Conservation (phyloP, 108 stramenopile genomes). For the Nannochloropsis granulata region DNA sequence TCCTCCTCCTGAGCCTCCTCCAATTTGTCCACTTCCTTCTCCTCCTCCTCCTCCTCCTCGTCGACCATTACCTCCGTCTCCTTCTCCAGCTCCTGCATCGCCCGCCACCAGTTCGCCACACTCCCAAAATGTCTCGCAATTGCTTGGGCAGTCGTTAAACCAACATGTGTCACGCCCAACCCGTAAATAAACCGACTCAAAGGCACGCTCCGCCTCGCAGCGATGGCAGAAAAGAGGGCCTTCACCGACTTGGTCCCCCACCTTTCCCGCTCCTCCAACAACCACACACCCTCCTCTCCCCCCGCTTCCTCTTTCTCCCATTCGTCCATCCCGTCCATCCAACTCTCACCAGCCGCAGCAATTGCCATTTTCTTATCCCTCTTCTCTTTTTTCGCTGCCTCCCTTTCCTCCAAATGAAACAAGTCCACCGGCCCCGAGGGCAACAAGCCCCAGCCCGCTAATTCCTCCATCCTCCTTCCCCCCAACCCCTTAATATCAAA, state of each 20-base stretch:
- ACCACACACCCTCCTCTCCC: background rate
- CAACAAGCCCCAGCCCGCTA: background rate
- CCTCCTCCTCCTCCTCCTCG: background rate
- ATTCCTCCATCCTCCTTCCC: background rate
- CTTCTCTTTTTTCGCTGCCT: background rate
- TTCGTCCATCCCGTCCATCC: background rate
- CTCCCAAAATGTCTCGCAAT: background rate
- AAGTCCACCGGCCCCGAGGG: background rate
- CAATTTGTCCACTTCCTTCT: background rate
- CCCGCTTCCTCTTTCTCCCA: too few species aligned
- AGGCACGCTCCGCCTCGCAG: background rate
- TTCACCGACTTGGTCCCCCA: background rate
- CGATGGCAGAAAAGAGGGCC: background rate
- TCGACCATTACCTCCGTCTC: background rate
- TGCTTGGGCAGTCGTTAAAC: background rate
- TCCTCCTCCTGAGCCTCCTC: slow-evolving; percentile 8
- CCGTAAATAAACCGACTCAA: background rate
- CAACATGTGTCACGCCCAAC: background rate
- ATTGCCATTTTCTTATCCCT: background rate
- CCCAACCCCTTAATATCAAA: slow-evolving; percentile 17
- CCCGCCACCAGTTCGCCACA: background rate
- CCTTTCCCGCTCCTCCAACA: background rate
- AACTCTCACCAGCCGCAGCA: background rate
- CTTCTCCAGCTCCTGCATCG: background rate
- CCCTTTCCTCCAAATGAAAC: background rate